Conservation (phyloP, 2,329 filamentous ascomycete genomes). For the Talaromyces sp. region DNA sequence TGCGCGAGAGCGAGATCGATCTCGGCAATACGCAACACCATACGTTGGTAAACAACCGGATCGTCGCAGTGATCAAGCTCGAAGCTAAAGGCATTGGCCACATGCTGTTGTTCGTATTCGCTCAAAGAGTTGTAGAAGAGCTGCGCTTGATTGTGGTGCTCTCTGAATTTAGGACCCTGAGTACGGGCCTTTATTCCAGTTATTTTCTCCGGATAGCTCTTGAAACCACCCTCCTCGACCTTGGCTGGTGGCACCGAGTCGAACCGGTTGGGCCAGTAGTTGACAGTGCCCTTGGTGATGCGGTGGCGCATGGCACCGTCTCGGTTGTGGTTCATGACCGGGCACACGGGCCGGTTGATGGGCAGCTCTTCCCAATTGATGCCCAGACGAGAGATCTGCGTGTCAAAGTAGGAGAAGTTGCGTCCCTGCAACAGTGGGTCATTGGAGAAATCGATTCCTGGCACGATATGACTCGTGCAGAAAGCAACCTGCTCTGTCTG, state of each 20-base stretch:
- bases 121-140: slow-evolving; percentile 77
- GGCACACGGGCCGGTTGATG: slow-evolving; percentile 64
- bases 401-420: slow-evolving; percentile 55
- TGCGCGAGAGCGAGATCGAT: slow-evolving; percentile 68
- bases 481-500: slow-evolving; percentile 81
- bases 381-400: slow-evolving; percentile 57
- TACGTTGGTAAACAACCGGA: slow-evolving; percentile 65
- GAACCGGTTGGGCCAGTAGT: slow-evolving; percentile 75
- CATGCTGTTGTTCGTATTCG: slow-evolving; percentile 59
- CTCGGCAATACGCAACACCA: slow-evolving; percentile 63
- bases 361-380: slow-evolving; percentile 67
- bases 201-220: slow-evolving; percentile 61
- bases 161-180: slow-evolving; percentile 67
- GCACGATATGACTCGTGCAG: slow-evolving; percentile 73
- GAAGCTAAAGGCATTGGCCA: slow-evolving; percentile 58
- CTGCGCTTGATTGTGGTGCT: slow-evolving; percentile 73
- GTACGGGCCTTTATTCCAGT: slow-evolving; percentile 63
- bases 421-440: slow-evolving; percentile 70
- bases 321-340: slow-evolving; percentile 67
- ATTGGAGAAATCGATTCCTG: slow-evolving; percentile 70
- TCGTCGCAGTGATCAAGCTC: slow-evolving; percentile 81
- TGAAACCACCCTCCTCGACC: slow-evolving; percentile 59
- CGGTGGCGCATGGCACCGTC: slow-evolving; percentile 69
- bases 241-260: slow-evolving; percentile 59
- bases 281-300: slow-evolving; percentile 67